Conservation (phyloP, 2,329 filamentous ascomycete genomes). For the Samsoniella hepiali region DNA sequence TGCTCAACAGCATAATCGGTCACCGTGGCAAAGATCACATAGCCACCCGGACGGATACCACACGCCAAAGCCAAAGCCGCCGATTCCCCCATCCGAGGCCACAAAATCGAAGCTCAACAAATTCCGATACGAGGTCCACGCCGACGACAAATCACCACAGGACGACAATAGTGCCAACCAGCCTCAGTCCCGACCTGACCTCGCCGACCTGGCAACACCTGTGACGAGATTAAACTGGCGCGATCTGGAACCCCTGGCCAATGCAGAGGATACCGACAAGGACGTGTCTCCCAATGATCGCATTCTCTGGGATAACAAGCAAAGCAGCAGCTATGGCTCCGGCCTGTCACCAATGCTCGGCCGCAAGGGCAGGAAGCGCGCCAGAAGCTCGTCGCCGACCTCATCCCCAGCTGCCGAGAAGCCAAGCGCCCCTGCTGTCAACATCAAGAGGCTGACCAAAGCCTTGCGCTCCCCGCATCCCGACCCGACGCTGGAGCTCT, state of each 20-base stretch:
- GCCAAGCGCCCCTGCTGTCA: conserved; percentile 45
- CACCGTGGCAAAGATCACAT: conserved; percentile 53
- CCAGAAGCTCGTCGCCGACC: conserved; percentile 69
- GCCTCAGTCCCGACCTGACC: conserved; percentile 1
- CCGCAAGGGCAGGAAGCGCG: conserved; percentile 60
- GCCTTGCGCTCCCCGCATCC: conserved; percentile 64
- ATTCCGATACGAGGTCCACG: conserved; percentile 41
- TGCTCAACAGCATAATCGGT: conserved; percentile 32
- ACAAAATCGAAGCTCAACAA: conserved; percentile 61
- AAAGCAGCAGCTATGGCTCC: conserved; percentile 38
- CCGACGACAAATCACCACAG: conserved; percentile 20
- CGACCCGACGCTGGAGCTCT: conserved; percentile 71
- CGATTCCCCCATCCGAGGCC: conserved; percentile 52
- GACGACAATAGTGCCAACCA: conserved; percentile 23
- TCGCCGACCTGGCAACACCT: conserved; percentile 38
- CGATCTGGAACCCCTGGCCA: conserved; percentile 49
- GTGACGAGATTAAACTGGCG: conserved; percentile 54
- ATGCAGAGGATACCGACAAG: conserved; percentile 40
- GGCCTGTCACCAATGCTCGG: conserved; percentile 47
- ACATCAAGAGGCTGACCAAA: conserved; percentile 56
- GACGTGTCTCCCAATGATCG: conserved; percentile 58
- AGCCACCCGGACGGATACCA: conserved; percentile 45
- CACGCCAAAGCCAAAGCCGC: conserved; percentile 35
- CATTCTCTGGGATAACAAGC: conserved; percentile 57
- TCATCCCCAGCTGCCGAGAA: conserved; percentile 60